Evolutionary conservation across 2,329 filamentous ascomycete genomes (phyloP).

Genomic region (Venturia carpophila): DNA sequence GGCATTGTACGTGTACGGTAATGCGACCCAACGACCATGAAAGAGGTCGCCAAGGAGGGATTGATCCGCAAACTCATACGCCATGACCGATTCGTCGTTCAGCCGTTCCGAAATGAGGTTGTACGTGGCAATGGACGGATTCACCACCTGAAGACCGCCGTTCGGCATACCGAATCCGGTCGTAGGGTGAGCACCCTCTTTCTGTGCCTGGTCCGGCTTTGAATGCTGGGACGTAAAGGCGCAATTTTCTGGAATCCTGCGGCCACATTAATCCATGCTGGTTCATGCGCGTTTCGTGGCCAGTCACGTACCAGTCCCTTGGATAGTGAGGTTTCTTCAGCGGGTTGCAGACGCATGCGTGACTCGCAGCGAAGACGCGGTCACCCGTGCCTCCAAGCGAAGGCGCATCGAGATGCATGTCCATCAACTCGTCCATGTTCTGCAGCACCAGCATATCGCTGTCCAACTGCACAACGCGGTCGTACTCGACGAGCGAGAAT

Average conservation of each 20-base stretch:
- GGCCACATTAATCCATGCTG: neutral
- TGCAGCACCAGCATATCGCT: conserved; percentile 75
- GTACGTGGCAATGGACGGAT: conserved; percentile 47
- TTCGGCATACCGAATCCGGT: conserved; percentile 52
- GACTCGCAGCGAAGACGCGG: conserved; percentile 71
- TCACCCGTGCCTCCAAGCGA: conserved; percentile 44
- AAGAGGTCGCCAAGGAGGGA: conserved; percentile 51
- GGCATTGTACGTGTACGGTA: conserved; percentile 56
- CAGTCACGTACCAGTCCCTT: conserved; percentile 49
- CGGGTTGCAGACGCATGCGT: conserved; percentile 83
- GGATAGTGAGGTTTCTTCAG: conserved; percentile 73
- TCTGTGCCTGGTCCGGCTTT: conserved; percentile 44
- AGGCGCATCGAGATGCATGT: conserved; percentile 60
- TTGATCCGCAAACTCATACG: conserved; percentile 55
- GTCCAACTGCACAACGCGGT: conserved; percentile 75
- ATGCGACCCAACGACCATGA: conserved; percentile 48
- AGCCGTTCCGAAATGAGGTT: conserved; percentile 44
- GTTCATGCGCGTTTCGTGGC: neutral
- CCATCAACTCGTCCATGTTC: conserved; percentile 93
- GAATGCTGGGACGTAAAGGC: conserved; percentile 53
- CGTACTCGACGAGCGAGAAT: conserved; percentile 69
- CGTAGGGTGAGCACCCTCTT: conserved; percentile 40
- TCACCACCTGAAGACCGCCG: conserved; percentile 54
- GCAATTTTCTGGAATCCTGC: conserved; percentile 49
- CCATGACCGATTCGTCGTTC: conserved; percentile 36